Percentiles rank a stretch among this genome's conserved stretches.
Conservation (phyloP, 805 yeast species). For the Nakazawaea anatomiae region DNA sequence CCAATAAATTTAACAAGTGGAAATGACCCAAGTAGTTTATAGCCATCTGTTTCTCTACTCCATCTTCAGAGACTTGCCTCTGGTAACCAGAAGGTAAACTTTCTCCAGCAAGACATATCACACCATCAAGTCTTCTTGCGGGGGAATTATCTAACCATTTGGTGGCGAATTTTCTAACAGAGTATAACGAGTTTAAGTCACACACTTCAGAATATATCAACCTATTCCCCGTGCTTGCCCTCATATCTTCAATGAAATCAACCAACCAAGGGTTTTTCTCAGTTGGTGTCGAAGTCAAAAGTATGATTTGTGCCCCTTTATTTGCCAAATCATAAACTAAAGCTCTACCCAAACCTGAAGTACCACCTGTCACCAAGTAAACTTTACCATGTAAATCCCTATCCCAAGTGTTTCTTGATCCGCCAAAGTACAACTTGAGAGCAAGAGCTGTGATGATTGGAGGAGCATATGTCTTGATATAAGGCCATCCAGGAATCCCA, state of each 20-base stretch:
- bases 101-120: constrained; percentile 84
- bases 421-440: constrained; percentile 71
- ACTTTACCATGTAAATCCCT: constrained; percentile 90
- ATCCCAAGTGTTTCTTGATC: constrained; percentile 84
- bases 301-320: constrained; percentile 80
- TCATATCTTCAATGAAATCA: constrained; percentile 73
- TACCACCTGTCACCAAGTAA: constrained; percentile 83
- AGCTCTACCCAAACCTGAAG: constrained; percentile 82
- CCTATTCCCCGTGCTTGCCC: constrained; percentile 63
- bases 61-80: constrained; percentile 69
- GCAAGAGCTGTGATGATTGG: constrained; percentile 36
- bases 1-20: constrained; percentile 71
- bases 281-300: constrained; percentile 56
- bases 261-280: constrained; percentile 65
- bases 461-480: constrained; percentile 55
- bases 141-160: constrained; percentile 89
- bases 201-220: constrained; percentile 89
- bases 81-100: constrained; percentile 60
- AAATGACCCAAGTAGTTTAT: constrained; percentile 76
- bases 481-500: constrained; percentile 67
- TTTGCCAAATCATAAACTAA: constrained; percentile 68
- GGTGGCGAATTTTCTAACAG: constrained; percentile 87
- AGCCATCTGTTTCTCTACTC: constrained; percentile 81
- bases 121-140: constrained; percentile 86
- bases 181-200: constrained; percentile 66